phyloP scores from a whole-genome alignment of 257 asterid genomes.

The Ehretia macrophylla region DNA sequence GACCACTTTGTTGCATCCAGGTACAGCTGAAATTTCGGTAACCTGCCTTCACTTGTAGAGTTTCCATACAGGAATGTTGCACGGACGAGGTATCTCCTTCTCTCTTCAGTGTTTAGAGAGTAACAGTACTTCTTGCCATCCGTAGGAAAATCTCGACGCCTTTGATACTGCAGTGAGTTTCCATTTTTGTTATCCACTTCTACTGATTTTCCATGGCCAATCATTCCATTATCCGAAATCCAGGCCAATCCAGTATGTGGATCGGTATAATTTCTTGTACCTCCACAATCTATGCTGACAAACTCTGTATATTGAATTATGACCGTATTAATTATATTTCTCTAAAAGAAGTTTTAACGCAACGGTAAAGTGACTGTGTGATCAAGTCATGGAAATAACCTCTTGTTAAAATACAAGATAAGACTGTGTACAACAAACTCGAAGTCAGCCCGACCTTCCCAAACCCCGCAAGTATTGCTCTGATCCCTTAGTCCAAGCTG shows the following conservation, averaged over 20 bases:
- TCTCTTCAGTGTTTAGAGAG: slow-evolving; percentile 54
- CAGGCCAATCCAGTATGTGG: slow-evolving; percentile 64
- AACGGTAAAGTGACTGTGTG: no score
- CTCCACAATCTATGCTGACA: slow-evolving; percentile 91
- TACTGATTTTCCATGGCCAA: slow-evolving; percentile 46
- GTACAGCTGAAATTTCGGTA: slow-evolving; percentile 84
- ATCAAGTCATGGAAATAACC: no score
- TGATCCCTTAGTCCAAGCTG: background rate
- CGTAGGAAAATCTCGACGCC: slow-evolving; percentile 70
- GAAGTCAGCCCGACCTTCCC: no score
- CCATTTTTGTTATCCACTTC: slow-evolving; percentile 31
- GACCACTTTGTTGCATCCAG: slow-evolving; percentile 89
- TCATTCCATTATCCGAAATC: slow-evolving; percentile 57
- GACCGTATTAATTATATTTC: background rate
- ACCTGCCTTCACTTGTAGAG: slow-evolving; percentile 43
- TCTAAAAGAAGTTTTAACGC: background rate
- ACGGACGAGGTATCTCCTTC: slow-evolving; percentile 75
- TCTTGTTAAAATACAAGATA: no score
- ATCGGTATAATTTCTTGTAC: slow-evolving; percentile 57
- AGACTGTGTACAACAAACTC: no score
- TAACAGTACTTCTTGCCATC: slow-evolving; percentile 78
- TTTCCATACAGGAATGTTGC: slow-evolving; percentile 78
- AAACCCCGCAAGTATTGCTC: no score
- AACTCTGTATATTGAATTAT: slow-evolving; percentile 60
- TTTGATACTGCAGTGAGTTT: slow-evolving; percentile 44